Evolutionary conservation across 768 basidiomycete species (phyloP), one percentile per base, ranked within the genome.

Genomic region (Suillus variegatus): DNA sequence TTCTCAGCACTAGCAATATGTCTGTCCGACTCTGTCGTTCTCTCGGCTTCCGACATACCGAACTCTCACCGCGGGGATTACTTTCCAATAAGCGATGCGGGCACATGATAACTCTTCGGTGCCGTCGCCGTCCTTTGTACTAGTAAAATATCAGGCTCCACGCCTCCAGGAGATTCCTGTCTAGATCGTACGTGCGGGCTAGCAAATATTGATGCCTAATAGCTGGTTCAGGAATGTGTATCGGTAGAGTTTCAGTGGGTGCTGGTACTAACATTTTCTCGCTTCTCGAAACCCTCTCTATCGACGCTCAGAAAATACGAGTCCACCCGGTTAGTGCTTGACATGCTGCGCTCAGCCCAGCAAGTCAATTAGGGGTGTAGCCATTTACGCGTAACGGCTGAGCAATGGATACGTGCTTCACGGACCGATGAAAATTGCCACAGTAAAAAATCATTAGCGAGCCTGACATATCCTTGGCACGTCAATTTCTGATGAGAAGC

Each of bases 1-100:
- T 57, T 57, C 56, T 57, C 55, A 54, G 32, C 54, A 35, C 54
- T n/a, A n/a, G 49, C 25, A 51, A 51, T 51, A 22, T 12, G 13
- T 28, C 57, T 18, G 16, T 38, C 57, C 22, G 22, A 54, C 36
- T 57, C 22, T 25, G 25, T 41, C 40, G n/a, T 41, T 2, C 12
- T 43, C 40, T 60, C 58, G 40, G 58, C 25, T 8, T 40, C 38
- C 32, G 6, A 55, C 32, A 36, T 13, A 55, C 54, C 54, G 54
- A 35, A 18, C 6, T 41, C 40, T 60, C 43, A 60, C 58, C 28
- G 41, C 58, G 58, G 41, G 41, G 41, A 32, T 41, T 6, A 10
- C 57, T 25, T 6, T 40, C 57, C 57, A 41, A 20, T 60, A 60
- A 43, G 58, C 43, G 40, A 32, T 60, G 41, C 58, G 25, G 12